Conservation (phyloP, 2,329 filamentous ascomycete species). For the Monilinia aucupariae region DNA sequence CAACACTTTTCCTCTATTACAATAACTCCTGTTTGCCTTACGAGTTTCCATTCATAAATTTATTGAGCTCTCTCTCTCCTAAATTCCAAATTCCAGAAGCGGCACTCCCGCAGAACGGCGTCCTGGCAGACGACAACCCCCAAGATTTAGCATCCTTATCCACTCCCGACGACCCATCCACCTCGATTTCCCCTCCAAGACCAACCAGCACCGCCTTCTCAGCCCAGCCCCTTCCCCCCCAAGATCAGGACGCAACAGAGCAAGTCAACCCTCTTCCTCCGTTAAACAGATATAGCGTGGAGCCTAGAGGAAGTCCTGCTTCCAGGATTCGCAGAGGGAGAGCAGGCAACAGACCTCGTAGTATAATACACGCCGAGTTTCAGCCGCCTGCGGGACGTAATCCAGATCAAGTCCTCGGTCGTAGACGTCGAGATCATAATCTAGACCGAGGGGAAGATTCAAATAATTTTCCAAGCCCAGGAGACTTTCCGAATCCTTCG, state of each 20-base stretch:
- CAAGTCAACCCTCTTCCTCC: neutral
- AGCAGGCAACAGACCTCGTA: neutral
- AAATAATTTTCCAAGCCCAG: constrained; percentile 31
- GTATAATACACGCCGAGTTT: neutral
- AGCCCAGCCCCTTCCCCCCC: constrained; percentile 35
- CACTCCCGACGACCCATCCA: constrained; percentile 62
- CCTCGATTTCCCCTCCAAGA: constrained; percentile 48
- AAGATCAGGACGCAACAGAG: constrained; percentile 22
- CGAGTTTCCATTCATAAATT: neutral
- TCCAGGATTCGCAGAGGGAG: neutral
- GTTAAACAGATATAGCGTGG: neutral
- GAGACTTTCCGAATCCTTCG: constrained; percentile 23
- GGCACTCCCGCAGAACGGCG: constrained; percentile 52
- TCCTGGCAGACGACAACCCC: constrained; percentile 67
- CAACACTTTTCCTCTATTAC: neutral
- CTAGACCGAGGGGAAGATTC: constrained; percentile 38
- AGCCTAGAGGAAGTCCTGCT: constrained; percentile 16
- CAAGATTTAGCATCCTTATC: constrained; percentile 51
- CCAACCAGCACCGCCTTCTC: constrained; percentile 45
- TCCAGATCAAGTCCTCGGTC: constrained; percentile 45
- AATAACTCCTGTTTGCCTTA: neutral
- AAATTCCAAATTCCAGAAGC: constrained; percentile 27
- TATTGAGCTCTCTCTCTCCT: constrained; percentile 15
- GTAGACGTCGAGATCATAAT: constrained; percentile 47
- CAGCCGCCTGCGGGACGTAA: neutral